Evolutionary conservation across 2,329 filamentous ascomycete species (phyloP).

Genomic region (Drechslerella coelobrocha): DNA sequence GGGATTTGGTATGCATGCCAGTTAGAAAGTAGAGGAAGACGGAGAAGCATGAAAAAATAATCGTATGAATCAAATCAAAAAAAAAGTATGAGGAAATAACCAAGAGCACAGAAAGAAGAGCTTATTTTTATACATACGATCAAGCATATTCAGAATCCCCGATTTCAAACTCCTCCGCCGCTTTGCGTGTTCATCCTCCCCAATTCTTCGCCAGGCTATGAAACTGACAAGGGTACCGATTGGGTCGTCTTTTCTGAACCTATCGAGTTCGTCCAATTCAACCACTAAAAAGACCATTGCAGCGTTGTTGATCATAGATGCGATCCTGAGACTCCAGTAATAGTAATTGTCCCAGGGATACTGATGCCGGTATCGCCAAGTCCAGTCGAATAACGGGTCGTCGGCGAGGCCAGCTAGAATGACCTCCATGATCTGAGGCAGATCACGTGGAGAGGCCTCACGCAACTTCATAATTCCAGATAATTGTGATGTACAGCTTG

Average conservation of each 20-base stretch:
- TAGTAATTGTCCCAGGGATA: conserved; percentile 49
- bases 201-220: conserved; percentile 38
- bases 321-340: conserved; percentile 45
- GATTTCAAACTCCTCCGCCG: conserved; percentile 33
- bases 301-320: conserved; percentile 48
- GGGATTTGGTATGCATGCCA: conserved; percentile 5
- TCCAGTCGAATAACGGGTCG: conserved; percentile 49
- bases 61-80: not conserved
- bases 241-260: conserved; percentile 37
- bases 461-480: conserved; percentile 33
- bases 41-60: not conserved
- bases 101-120: not conserved
- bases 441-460: conserved; percentile 49
- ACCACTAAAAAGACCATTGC: conserved; percentile 40
- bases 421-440: conserved; percentile 49
- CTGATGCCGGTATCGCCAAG: conserved; percentile 46
- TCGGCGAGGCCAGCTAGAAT: conserved; percentile 43
- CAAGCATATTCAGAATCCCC: conserved; percentile 41
- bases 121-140: conserved; percentile 31
- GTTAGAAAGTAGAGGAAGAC: conserved; percentile 31
- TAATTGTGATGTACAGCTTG: conserved; percentile 1
- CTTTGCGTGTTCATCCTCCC: conserved; percentile 43
- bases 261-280: conserved; percentile 39
- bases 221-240: conserved; percentile 46
- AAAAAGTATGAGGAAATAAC: not conserved